These are phyloP conservation scores for Aspergillus cavernicola DNA, from an alignment of 495 filamentous ascomycete species.

Conservation along the genomic window DNA sequence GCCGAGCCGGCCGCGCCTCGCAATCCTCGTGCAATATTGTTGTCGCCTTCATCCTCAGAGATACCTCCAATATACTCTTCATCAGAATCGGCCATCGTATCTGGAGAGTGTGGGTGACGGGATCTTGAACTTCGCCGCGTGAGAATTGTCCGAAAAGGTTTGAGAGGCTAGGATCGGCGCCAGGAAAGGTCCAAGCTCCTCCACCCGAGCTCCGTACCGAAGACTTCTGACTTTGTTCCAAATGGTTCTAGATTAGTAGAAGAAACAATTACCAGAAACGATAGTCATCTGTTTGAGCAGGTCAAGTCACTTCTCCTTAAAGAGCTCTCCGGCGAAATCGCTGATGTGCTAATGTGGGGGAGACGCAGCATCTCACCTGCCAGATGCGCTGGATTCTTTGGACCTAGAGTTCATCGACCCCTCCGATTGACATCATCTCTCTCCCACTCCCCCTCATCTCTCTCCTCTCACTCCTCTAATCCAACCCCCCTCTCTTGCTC, in stretches of 20 bases:
- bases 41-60: constrained; percentile 83
- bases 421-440: constrained; percentile 24
- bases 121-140: background rate
- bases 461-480: constrained; percentile 5
- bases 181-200: constrained; percentile 65
- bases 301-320: no score
- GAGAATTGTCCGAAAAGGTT: background rate
- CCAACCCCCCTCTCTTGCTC: constrained; percentile 23
- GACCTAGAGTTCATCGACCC: constrained; percentile 21
- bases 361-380: constrained; percentile 34
- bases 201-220: constrained; percentile 25
- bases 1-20: constrained; percentile 25
- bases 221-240: background rate
- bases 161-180: constrained; percentile 56
- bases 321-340: constrained; percentile 1
- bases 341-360: constrained; percentile 34
- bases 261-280: no score
- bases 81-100: constrained; percentile 57
- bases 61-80: constrained; percentile 76
- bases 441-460: constrained; percentile 17
- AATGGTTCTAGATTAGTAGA: no score
- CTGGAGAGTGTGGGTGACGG: background rate
- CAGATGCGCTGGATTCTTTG: constrained; percentile 28
- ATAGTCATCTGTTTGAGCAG: no score
- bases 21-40: constrained; percentile 49